Evolutionary conservation across 176 grass and related monocot genomes (phyloP), one percentile per base, ranked within the genome.

Genomic region (Triticum monococcum): DNA sequence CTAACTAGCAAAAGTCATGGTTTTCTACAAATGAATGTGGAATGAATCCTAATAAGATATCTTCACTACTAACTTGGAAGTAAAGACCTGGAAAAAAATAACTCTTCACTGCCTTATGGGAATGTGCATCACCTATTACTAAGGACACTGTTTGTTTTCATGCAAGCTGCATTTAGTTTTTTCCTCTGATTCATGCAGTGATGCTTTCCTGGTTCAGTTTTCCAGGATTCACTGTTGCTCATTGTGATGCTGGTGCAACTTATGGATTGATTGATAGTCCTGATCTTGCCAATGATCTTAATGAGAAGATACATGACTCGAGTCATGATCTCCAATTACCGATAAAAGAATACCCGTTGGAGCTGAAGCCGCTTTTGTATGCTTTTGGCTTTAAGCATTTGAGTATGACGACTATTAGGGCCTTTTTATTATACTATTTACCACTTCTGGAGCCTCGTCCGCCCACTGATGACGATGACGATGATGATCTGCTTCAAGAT

Each of bases 371-470:
- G 23, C 85, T 99, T 25, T 87, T 89, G 82, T 99, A 91, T 28
- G 97, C 97, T 16, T 99, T 99, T 54, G 57, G 84, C 72, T 52
- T 85, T 16, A 99, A 94, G 78, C 91, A 90, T 83, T 89, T 99
- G n/a, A 83, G 87, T 28, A 65, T 94, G 85, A 94, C 92, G 30
- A 94, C 97, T 13, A 65, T 99, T 68, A 96, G 94, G 87, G 96
- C 97, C n/a, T 94, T 99, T 74, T 77, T 96, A 7, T 78, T 99
- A 23, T 94, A 94, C 86, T 99, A 99, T 90, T 92, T 99, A 72
- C 97, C 94, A 17, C 97, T 99, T 63, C 68, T 99, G n/a, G 94
- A 99, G 88, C 92, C 94, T 85, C 83, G 50, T 36, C 43, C 82
- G 3, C 87, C 70, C 24, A 12, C 45, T 57, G 97, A 93, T 78